Evolutionary conservation across 202 grass and related monocot species (phyloP).

Genomic region (Elaeis oleifera): DNA sequence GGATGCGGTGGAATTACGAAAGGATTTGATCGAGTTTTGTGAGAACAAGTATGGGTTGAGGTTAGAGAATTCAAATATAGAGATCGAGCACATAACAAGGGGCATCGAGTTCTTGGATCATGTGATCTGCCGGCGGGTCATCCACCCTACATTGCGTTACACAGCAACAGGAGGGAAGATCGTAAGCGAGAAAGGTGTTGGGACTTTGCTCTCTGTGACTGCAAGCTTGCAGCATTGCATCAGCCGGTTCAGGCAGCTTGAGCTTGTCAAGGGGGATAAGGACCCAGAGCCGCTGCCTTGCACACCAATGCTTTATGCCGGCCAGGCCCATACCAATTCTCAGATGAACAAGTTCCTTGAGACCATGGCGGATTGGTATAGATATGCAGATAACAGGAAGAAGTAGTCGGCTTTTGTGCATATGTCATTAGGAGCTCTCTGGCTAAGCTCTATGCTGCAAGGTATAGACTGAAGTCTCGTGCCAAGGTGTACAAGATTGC

Average conservation of each 20-base stretch:
- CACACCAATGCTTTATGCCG: conserved; percentile 77
- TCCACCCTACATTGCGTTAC: conserved; percentile 74
- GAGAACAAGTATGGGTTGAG: conserved; percentile 62
- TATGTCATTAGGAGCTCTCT: conserved; percentile 79
- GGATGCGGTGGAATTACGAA: conserved; percentile 56
- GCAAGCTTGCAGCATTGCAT: conserved; percentile 73
- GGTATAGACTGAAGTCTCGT: conserved; percentile 90
- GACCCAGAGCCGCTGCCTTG: conserved; percentile 69
- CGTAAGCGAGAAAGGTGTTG: conserved; percentile 71
- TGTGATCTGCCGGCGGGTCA: conserved; percentile 58
- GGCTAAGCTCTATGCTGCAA: conserved; percentile 77
- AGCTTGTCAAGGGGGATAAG: conserved; percentile 80
- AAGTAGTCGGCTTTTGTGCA: conserved; percentile 78
- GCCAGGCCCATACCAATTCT: conserved; percentile 88
- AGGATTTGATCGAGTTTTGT: conserved; percentile 63
- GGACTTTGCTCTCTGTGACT: conserved; percentile 74
- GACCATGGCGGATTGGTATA: conserved; percentile 91
- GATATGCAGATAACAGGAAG: conserved; percentile 83
- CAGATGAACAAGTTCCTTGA: conserved; percentile 98
- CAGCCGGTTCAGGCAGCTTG: conserved; percentile 74
- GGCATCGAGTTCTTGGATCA: conserved; percentile 93
- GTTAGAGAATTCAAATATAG: conserved; percentile 55
- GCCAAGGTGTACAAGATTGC: conserved; percentile 89
- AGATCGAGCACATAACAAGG: conserved; percentile 86
- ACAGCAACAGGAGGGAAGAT: conserved; percentile 63